Evolutionary conservation across 768 basidiomycete species (phyloP).

Genomic region (Polyporus arcularius): DNA sequence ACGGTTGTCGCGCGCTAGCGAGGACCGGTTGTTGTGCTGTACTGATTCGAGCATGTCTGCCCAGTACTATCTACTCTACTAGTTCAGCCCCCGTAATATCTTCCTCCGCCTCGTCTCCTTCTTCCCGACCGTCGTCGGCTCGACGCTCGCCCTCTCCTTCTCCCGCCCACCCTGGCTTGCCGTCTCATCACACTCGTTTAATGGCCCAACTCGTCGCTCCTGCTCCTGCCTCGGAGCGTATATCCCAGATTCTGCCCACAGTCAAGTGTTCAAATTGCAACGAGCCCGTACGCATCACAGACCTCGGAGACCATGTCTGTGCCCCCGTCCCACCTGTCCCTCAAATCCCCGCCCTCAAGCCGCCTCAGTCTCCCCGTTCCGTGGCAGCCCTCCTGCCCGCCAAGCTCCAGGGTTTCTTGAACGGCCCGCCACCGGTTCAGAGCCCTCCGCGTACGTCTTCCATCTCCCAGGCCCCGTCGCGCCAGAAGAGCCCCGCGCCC

Average conservation of each 20-base stretch:
- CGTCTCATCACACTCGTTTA: slow-evolving; percentile 17
- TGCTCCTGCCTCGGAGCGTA: slow-evolving; percentile 23
- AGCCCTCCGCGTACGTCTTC: slow-evolving; percentile 13
- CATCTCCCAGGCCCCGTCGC: slow-evolving; percentile 10
- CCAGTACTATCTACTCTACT: slow-evolving; percentile 5
- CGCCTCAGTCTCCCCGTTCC: slow-evolving; percentile 42
- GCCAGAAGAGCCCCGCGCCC: slow-evolving; percentile 22
- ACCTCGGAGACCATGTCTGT: slow-evolving; percentile 82
- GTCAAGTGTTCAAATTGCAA: slow-evolving; percentile 86
- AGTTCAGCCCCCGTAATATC: slow-evolving; percentile 3
- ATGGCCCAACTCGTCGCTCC: slow-evolving; percentile 33
- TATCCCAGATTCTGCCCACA: slow-evolving; percentile 73
- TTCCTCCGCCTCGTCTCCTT: slow-evolving; percentile 3
- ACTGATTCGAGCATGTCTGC: slow-evolving; percentile 3
- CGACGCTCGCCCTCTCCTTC: slow-evolving; percentile 1
- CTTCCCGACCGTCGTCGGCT: slow-evolving; percentile 8
- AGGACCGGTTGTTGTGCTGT: slow-evolving; percentile 2
- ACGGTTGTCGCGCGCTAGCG: slow-evolving; percentile 8
- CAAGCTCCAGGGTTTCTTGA: slow-evolving; percentile 49
- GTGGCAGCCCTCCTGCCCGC: slow-evolving; percentile 50
- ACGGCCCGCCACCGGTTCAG: slow-evolving; percentile 13
- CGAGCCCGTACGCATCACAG: slow-evolving; percentile 65
- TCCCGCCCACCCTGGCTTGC: slow-evolving; percentile 12
- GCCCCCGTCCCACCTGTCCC: slow-evolving; percentile 45
- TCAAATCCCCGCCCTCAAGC: slow-evolving; percentile 37